Evolutionary conservation across 2,329 filamentous ascomycete genomes (phyloP).

Genomic region (Epichloe gansuensis): DNA sequence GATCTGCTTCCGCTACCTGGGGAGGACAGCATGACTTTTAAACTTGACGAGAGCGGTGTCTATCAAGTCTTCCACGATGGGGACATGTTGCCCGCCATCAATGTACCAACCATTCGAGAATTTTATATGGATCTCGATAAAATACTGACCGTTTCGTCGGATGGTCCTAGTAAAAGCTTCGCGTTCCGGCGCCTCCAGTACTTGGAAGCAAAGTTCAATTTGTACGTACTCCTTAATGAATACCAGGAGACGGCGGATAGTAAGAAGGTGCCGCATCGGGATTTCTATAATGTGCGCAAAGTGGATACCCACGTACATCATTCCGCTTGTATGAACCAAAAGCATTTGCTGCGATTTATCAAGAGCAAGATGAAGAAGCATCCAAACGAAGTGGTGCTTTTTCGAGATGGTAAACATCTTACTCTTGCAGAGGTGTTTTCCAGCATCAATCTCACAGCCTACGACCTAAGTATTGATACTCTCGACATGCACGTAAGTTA

Average conservation of each 20-base stretch:
- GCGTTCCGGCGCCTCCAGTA: slow-evolving; percentile 91
- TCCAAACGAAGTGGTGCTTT: slow-evolving; percentile 86
- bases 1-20: slow-evolving; percentile 65
- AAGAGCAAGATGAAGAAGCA: slow-evolving; percentile 99
- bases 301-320: slow-evolving; percentile 99
- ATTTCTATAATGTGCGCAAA: slow-evolving; percentile 98
- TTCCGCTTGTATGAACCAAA: slow-evolving; percentile 99
- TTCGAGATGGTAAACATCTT: slow-evolving; percentile 80
- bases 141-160: slow-evolving; percentile 79
- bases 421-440: slow-evolving; percentile 91
- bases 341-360: slow-evolving; percentile 94
- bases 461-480: slow-evolving; percentile 95
- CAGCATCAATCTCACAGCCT: slow-evolving; percentile 93
- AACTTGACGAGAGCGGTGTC: slow-evolving; percentile 71
- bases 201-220: slow-evolving; percentile 90
- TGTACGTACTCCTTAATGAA: slow-evolving; percentile 87
- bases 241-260: slow-evolving; percentile 97
- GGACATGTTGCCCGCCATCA: slow-evolving; percentile 56
- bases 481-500: slow-evolving; percentile 89
- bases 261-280: slow-evolving; percentile 92
- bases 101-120: slow-evolving; percentile 84
- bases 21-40: slow-evolving; percentile 59
- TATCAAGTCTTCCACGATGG: slow-evolving; percentile 75
- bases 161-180: slow-evolving; percentile 94
- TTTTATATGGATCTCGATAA: slow-evolving; percentile 92